Evolutionary conservation across 1,284 basidiomycete species (phyloP).

Genomic region (Ceratobasidium sp.): DNA sequence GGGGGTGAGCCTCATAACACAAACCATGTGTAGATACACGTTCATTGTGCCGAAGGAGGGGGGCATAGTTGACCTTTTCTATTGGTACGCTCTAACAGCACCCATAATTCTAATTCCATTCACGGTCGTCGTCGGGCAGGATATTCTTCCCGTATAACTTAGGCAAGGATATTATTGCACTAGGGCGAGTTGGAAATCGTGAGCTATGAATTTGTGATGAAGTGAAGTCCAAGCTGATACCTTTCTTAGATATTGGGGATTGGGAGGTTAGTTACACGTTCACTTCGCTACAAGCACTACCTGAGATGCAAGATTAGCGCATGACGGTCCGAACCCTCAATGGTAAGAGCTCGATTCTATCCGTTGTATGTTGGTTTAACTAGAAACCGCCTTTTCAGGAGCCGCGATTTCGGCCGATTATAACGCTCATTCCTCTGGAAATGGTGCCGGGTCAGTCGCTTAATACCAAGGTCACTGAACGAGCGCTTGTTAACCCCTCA

Average conservation of each 20-base stretch:
- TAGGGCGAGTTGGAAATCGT: conserved; percentile 32
- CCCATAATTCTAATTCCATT: not conserved
- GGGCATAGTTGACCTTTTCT: conserved; percentile 33
- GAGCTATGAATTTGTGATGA: not conserved
- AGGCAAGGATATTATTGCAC: conserved; percentile 23
- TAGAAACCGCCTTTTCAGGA: not conserved
- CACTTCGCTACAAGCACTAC: not conserved
- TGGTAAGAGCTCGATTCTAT: not conserved
- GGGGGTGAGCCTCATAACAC: not conserved
- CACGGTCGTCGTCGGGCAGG: conserved; percentile 1
- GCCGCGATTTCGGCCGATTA: conserved; percentile 36
- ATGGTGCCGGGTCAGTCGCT: conserved; percentile 22
- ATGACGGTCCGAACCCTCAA: conserved; percentile 37
- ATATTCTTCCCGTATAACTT: conserved; percentile 39
- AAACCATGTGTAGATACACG: conserved; percentile 13
- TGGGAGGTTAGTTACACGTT: conserved; percentile 16
- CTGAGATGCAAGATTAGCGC: not conserved
- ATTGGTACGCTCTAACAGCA: conserved; percentile 10
- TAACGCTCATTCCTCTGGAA: conserved; percentile 30
- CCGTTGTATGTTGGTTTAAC: not conserved
- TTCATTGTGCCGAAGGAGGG: conserved; percentile 35
- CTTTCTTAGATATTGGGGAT: conserved; percentile 27
- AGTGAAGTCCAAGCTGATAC: not conserved
- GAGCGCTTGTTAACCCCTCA: not conserved
- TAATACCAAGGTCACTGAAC: no score